Evolutionary conservation across 2,329 filamentous ascomycete genomes (phyloP).

Genomic region (Aspergillus melleus): DNA sequence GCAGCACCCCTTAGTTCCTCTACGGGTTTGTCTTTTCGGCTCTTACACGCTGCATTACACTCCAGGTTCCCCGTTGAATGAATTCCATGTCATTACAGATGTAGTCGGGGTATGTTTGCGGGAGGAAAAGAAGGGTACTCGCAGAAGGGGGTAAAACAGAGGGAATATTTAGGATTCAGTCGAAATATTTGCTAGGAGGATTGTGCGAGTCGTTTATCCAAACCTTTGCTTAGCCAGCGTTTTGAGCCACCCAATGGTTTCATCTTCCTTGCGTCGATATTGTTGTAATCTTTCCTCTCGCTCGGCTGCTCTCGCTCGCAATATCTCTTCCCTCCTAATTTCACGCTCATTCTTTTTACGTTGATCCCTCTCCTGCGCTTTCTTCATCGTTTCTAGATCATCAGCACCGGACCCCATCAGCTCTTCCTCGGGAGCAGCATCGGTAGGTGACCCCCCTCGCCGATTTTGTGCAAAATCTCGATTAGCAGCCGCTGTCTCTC

Average conservation of each 20-base stretch:
- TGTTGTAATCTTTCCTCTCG: constrained; percentile 72
- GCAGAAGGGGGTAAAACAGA: background rate
- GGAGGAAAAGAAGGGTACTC: background rate
- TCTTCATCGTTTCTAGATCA: constrained; percentile 63
- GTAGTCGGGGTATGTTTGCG: background rate
- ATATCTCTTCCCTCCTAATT: constrained; percentile 75
- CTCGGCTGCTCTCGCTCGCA: constrained; percentile 73
- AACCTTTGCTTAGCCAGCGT: constrained; percentile 77
- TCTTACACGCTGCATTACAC: no score
- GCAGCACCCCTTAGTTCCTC: no score
- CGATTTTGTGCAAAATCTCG: constrained; percentile 66
- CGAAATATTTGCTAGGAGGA: background rate
- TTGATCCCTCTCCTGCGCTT: constrained; percentile 64
- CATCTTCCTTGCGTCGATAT: constrained; percentile 75
- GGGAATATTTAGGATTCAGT: background rate
- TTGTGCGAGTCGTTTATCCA: constrained; percentile 49
- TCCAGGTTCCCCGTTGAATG: background rate
- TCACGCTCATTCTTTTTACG: constrained; percentile 81
- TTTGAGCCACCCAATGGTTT: constrained; percentile 78
- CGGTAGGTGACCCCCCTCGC: constrained; percentile 58
- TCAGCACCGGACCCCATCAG: constrained; percentile 69
- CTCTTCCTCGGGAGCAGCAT: constrained; percentile 69
- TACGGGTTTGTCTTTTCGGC: no score
- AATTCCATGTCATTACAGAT: background rate
- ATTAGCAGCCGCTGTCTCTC: constrained; percentile 70